Conservation (phyloP, 140 eudicot genomes). For the Flaveria floridana region DNA sequence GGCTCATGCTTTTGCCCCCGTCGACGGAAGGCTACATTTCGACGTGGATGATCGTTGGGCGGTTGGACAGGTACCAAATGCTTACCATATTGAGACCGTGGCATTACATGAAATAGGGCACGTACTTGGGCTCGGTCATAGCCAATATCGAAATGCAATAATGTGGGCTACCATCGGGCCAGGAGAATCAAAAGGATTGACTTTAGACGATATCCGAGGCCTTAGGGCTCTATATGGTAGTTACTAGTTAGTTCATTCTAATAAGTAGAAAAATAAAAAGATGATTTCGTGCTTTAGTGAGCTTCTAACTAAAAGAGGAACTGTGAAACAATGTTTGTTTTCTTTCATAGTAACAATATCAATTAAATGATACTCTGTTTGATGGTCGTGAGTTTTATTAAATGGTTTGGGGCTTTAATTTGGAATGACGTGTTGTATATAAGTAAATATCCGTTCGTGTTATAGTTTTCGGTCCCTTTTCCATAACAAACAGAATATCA, state of each 20-base stretch:
- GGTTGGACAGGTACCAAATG: slow-evolving; percentile 22
- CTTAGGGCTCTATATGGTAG: slow-evolving; percentile 35
- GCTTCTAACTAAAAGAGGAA: neutral
- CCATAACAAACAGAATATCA: too few relatives aligned
- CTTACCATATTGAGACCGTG: slow-evolving; percentile 40
- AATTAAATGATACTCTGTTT: neutral
- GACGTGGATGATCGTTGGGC: slow-evolving; percentile 44
- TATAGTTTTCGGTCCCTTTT: neutral
- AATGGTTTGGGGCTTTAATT: neutral
- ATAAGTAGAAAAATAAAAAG: neutral
- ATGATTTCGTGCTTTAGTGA: neutral
- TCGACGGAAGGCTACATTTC: slow-evolving; percentile 41
- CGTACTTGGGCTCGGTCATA: slow-evolving; percentile 53
- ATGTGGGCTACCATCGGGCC: slow-evolving; percentile 37
- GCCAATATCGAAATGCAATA: slow-evolving; percentile 37
- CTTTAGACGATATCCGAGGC: slow-evolving; percentile 41
- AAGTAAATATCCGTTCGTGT: neutral
- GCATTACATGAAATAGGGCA: slow-evolving; percentile 56
- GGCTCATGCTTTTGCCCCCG: slow-evolving; percentile 51
- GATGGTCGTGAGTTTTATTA: neutral
- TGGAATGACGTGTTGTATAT: neutral
- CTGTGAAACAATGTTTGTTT: neutral
- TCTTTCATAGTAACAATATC: neutral
- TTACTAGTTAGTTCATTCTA: slow-evolving; percentile 8
- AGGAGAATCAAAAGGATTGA: slow-evolving; percentile 38